phyloP scores from a whole-genome alignment of 2,329 filamentous ascomycete genomes.

The Exophiala aquamarina region DNA sequence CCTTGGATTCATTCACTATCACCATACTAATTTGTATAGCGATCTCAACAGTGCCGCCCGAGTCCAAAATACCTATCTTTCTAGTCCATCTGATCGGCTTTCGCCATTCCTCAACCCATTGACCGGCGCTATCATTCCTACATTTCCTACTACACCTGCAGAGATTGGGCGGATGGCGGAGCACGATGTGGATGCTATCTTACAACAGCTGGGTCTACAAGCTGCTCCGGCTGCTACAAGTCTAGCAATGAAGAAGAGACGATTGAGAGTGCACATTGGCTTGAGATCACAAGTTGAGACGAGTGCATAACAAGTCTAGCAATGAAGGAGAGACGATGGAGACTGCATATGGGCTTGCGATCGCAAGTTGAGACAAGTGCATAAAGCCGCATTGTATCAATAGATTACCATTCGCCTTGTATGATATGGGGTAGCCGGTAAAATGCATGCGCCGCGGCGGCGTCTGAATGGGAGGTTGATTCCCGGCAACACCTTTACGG shows the following conservation, averaged over 20 bases:
- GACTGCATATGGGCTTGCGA: background rate
- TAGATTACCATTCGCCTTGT: background rate
- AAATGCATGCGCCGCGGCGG: background rate
- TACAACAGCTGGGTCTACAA: background rate
- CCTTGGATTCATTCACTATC: background rate
- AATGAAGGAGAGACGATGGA: background rate
- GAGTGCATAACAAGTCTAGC: background rate
- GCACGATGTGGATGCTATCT: background rate
- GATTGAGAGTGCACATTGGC: background rate
- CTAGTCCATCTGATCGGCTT: background rate
- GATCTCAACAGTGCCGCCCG: background rate
- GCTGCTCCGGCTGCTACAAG: background rate
- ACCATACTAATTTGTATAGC: background rate
- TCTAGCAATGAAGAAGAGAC: background rate
- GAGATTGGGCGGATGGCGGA: background rate
- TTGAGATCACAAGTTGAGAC: background rate
- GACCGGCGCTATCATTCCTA: background rate
- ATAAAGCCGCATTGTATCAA: background rate
- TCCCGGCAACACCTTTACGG: background rate
- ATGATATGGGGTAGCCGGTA: background rate
- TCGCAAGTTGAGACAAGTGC: background rate
- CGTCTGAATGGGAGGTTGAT: background rate
- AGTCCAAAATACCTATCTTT: background rate
- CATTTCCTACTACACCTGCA: background rate
- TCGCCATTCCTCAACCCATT: background rate